Evolutionary conservation across 768 basidiomycete genomes (phyloP).

Genomic region (Podaxis sp.): DNA sequence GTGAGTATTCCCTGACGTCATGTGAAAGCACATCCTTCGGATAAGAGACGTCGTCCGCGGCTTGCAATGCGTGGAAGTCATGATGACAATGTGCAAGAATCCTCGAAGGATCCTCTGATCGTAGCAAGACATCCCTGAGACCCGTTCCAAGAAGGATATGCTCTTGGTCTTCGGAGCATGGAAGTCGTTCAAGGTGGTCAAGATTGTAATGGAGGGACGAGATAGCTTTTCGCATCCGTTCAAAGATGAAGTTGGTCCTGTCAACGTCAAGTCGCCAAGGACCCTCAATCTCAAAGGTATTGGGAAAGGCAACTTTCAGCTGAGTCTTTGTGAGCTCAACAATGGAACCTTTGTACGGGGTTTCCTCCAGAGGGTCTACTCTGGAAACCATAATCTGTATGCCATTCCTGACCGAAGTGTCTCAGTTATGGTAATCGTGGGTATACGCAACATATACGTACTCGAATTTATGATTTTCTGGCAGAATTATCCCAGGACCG

Average conservation of each 20-base stretch:
- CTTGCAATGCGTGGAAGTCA: slow-evolving; percentile 15
- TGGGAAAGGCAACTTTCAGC: slow-evolving; percentile 58
- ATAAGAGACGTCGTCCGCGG: slow-evolving; percentile 20
- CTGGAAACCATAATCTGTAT: slow-evolving; percentile 66
- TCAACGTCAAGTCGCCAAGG: slow-evolving; percentile 74
- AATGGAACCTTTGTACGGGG: slow-evolving; percentile 54
- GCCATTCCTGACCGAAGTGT: slow-evolving; percentile 53
- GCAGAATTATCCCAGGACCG: slow-evolving; percentile 63
- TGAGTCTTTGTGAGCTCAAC: slow-evolving; percentile 49
- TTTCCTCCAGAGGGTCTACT: slow-evolving; percentile 59
- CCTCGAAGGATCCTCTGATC: slow-evolving; percentile 31
- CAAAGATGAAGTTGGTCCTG: slow-evolving; percentile 60
- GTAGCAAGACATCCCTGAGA: slow-evolving; percentile 70
- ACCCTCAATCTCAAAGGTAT: slow-evolving; percentile 42
- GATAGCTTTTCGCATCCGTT: slow-evolving; percentile 72
- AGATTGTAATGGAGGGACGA: slow-evolving; percentile 56
- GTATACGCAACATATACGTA: slow-evolving; percentile 36
- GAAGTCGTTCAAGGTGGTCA: slow-evolving; percentile 33
- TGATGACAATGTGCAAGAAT: neutral
- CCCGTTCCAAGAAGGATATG: slow-evolving; percentile 67
- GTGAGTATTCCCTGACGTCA: slow-evolving; percentile 9
- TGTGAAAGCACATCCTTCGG: slow-evolving; percentile 14
- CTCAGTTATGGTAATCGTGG: slow-evolving; percentile 3
- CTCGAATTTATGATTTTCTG: slow-evolving; percentile 67
- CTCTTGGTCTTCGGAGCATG: slow-evolving; percentile 37